Conservation (phyloP, 2,329 filamentous ascomycete genomes). For the Nigrograna mackinnonii region DNA sequence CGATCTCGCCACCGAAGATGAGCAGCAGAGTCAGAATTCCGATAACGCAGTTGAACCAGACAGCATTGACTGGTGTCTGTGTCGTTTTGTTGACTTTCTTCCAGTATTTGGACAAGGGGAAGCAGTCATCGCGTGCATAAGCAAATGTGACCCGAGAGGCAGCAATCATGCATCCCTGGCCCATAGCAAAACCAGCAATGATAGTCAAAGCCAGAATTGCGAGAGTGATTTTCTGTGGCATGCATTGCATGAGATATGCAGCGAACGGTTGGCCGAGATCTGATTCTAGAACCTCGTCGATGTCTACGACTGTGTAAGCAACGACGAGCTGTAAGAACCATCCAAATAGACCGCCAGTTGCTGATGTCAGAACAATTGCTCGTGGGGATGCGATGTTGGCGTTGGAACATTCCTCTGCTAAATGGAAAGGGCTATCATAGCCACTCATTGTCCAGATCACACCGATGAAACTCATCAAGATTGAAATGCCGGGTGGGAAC, state of each 20-base stretch:
- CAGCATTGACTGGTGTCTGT: constrained; percentile 70
- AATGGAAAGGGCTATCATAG: constrained; percentile 71
- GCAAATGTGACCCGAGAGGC: constrained; percentile 71
- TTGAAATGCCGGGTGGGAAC: constrained; percentile 67
- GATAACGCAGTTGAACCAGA: constrained; percentile 66
- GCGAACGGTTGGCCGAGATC: constrained; percentile 72
- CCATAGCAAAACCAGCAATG: constrained; percentile 71
- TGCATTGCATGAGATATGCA: constrained; percentile 68
- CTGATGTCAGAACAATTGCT: constrained; percentile 72
- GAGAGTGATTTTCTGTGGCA: constrained; percentile 63
- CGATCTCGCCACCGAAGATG: constrained; percentile 65
- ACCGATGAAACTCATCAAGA: constrained; percentile 72
- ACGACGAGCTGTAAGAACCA: constrained; percentile 77
- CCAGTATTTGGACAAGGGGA: constrained; percentile 63
- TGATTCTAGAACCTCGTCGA: constrained; percentile 61
- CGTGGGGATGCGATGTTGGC: constrained; percentile 71
- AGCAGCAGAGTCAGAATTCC: constrained; percentile 65
- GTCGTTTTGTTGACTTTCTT: constrained; percentile 64
- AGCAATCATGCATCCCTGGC: constrained; percentile 72
- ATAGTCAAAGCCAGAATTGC: constrained; percentile 69
- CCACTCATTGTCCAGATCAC: constrained; percentile 73
- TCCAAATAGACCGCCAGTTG: constrained; percentile 67
- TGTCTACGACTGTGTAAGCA: constrained; percentile 71
- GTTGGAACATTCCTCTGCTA: constrained; percentile 77
- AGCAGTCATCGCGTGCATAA: constrained; percentile 73